Conservation (phyloP, 192 early-diverging fungal genomes). For the Chytriomyces hyalinus region DNA sequence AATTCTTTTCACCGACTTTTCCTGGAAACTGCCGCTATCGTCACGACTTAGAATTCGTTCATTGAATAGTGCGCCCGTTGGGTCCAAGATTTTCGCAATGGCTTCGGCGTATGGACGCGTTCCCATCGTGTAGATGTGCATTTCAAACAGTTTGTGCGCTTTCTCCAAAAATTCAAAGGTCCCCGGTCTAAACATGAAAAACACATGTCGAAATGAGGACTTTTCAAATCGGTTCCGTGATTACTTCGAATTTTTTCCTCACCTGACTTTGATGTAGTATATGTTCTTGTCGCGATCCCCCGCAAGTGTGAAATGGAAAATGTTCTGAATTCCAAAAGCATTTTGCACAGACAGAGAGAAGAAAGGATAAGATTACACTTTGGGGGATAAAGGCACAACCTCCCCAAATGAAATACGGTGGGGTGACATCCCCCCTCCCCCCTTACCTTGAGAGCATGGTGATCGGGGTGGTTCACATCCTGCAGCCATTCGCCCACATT, state of each 20-base stretch:
- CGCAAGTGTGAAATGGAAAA: slow-evolving; percentile 76
- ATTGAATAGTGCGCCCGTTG: slow-evolving; percentile 74
- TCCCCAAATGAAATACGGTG: background rate
- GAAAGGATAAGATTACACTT: background rate
- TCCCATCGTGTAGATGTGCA: slow-evolving; percentile 99
- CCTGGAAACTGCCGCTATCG: slow-evolving; percentile 84
- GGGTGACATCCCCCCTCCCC: too few relatives aligned
- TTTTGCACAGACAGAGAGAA: background rate
- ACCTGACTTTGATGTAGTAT: slow-evolving; percentile 86
- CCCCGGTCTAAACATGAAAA: slow-evolving; percentile 62
- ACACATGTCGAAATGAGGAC: background rate
- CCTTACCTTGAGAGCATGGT: slow-evolving; percentile 52
- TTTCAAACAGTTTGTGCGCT: slow-evolving; percentile 77
- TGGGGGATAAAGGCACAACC: background rate
- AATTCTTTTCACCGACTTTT: slow-evolving; percentile 82
- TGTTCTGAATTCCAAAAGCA: slow-evolving; percentile 54
- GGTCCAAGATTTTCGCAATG: slow-evolving; percentile 87
- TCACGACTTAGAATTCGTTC: slow-evolving; percentile 91
- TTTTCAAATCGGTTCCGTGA: background rate
- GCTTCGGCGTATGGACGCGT: slow-evolving; percentile 89
- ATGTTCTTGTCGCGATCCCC: slow-evolving; percentile 42
- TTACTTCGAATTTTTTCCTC: slow-evolving; percentile 14
- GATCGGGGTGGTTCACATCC: slow-evolving; percentile 63
- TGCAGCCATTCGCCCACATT: slow-evolving; percentile 78
- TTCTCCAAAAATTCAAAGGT: slow-evolving; percentile 77